A percentile compares a stretch with the other conserved stretches of the same genome.
Evolutionary conservation across 1,139 yeast genomes (phyloP).

Genomic region (Suhomyces bokatorum): DNA sequence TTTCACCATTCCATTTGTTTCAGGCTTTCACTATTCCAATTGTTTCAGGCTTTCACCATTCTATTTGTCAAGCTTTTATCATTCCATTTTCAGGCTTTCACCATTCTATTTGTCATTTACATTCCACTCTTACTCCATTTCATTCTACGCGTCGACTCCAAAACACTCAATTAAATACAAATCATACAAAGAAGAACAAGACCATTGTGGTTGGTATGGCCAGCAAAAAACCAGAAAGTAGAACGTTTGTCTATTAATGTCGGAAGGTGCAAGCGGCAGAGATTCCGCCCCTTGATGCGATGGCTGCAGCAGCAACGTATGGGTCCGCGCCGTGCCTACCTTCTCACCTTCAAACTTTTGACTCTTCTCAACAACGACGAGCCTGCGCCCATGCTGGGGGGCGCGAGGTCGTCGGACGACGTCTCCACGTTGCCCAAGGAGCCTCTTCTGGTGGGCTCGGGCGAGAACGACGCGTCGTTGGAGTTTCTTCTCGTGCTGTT

Average conservation of each 20-base stretch:
- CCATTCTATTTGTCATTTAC: no score
- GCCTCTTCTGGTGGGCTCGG: slow-evolving; percentile 24
- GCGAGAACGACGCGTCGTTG: slow-evolving; percentile 25
- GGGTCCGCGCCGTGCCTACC: slow-evolving; percentile 19
- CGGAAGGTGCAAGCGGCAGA: not conserved
- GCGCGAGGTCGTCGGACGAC: slow-evolving; percentile 13
- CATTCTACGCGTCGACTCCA: not conserved
- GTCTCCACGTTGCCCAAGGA: slow-evolving; percentile 18
- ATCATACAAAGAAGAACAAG: slow-evolving; percentile 6
- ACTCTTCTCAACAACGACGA: slow-evolving; percentile 73
- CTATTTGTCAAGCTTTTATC: no score
- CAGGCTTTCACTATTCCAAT: no score
- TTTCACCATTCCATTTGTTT: no score
- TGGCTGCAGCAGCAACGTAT: not conserved
- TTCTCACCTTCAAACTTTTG: slow-evolving; percentile 79
- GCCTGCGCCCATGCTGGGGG: slow-evolving; percentile 17
- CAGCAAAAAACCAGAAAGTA: slow-evolving; percentile 6
- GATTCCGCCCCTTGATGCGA: not conserved
- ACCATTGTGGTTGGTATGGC: slow-evolving; percentile 6
- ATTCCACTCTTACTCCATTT: no score
- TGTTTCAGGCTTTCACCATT: no score
- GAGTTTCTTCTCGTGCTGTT: slow-evolving; percentile 36
- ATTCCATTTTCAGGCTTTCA: no score
- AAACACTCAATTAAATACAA: slow-evolving; percentile 5
- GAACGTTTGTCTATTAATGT: slow-evolving; percentile 5